Conservation (phyloP, 2,329 filamentous ascomycete species). For the Cladophialophora chaetospira region DNA sequence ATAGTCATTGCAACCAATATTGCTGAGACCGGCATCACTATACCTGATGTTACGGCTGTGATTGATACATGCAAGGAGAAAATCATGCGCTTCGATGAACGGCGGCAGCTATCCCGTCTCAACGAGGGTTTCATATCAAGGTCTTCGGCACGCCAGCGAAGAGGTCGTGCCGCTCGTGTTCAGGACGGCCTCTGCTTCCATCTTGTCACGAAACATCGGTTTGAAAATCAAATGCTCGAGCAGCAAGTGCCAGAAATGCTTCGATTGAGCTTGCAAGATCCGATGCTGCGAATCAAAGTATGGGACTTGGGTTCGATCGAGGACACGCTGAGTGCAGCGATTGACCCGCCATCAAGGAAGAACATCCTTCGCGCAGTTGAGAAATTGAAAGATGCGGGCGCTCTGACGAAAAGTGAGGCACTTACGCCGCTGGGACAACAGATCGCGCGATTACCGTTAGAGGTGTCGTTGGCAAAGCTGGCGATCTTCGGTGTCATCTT, state of each 20-base stretch:
- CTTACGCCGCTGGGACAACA: constrained; percentile 84
- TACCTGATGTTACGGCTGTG: constrained; percentile 95
- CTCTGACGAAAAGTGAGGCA: constrained; percentile 77
- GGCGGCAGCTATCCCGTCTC: constrained; percentile 82
- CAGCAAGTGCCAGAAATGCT: constrained; percentile 98
- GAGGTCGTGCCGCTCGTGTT: constrained; percentile 91
- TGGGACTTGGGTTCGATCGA: constrained; percentile 95
- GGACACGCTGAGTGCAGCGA: constrained; percentile 79
- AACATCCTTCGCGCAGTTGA: constrained; percentile 94
- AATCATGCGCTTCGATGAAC: constrained; percentile 75
- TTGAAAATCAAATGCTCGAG: constrained; percentile 72
- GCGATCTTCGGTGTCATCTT: constrained; percentile 85
- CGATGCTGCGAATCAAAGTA: constrained; percentile 95
- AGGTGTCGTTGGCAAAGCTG: constrained; percentile 93
- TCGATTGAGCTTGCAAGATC: constrained; percentile 86
- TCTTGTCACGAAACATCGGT: constrained; percentile 85
- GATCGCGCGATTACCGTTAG: constrained; percentile 82
- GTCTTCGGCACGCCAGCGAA: constrained; percentile 92
- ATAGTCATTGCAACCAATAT: constrained; percentile 98
- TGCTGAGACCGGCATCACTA: constrained; percentile 97
- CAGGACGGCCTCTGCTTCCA: constrained; percentile 96
- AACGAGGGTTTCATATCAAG: constrained; percentile 94
- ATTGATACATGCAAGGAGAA: constrained; percentile 96
- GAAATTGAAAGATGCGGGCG: constrained; percentile 88
- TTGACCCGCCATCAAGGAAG: constrained; percentile 86